These are phyloP conservation scores for Rhododendron williamsianum DNA, from an alignment of 148 eudicot species.

Conservation along the genomic window DNA sequence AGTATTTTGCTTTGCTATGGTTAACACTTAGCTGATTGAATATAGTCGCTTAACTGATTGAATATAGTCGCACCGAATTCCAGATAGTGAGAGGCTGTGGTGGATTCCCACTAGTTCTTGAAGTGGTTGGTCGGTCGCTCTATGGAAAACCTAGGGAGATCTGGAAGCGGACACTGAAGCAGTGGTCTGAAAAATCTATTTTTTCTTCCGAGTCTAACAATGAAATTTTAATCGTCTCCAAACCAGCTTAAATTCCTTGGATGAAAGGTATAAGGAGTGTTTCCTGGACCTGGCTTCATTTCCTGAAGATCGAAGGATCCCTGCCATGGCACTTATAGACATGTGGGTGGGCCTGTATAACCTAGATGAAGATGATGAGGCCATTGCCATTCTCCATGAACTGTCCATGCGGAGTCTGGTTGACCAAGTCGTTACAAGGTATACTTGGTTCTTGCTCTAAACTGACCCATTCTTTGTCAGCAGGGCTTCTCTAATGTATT, in stretches of 20 bases:
- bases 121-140: constrained; percentile 23
- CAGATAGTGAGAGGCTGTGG: constrained; percentile 26
- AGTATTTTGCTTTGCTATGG: not conserved
- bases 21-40: not conserved
- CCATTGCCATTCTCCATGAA: constrained; percentile 12
- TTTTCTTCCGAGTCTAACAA: not conserved
- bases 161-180: constrained; percentile 14
- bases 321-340: constrained; percentile 19
- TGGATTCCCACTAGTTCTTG: constrained; percentile 26
- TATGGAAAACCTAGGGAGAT: constrained; percentile 4
- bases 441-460: not conserved
- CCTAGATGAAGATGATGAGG: constrained; percentile 15
- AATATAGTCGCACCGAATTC: not conserved
- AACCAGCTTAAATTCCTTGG: constrained; percentile 18
- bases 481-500: not conserved
- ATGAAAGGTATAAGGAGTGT: constrained; percentile 16
- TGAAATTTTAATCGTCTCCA: constrained; percentile 14
- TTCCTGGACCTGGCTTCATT: constrained; percentile 23
- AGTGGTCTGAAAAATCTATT: constrained; percentile 14
- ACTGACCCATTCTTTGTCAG: not conserved
- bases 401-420: constrained; percentile 15
- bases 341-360: constrained; percentile 22
- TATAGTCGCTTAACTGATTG: not conserved
- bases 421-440: constrained; percentile 15
- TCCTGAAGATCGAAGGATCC: constrained; percentile 23